These are phyloP conservation scores for Botrytis squamosa DNA, from an alignment of 2,329 filamentous ascomycete genomes.

Conservation along the genomic window DNA sequence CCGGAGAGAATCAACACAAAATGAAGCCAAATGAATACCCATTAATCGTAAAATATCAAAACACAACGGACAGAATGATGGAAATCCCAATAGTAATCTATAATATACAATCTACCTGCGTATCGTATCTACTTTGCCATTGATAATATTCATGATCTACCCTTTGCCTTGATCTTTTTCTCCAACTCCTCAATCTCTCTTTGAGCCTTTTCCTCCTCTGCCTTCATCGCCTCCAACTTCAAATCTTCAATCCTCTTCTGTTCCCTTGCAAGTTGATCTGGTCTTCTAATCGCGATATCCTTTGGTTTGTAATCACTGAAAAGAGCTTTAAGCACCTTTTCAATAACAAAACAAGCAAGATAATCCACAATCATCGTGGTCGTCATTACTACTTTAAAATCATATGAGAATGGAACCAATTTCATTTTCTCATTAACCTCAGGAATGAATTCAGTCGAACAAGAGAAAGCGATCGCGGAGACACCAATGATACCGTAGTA, in stretches of 20 bases:
- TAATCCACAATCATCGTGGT: constrained; percentile 85
- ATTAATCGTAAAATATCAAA: neutral
- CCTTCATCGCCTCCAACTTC: constrained; percentile 47
- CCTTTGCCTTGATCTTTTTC: constrained; percentile 49
- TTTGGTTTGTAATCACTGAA: constrained; percentile 93
- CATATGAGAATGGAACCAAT: constrained; percentile 81
- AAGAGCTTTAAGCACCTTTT: constrained; percentile 76
- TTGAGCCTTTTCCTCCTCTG: constrained; percentile 53
- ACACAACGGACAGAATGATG: neutral
- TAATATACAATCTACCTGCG: constrained; percentile 13
- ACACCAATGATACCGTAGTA: constrained; percentile 94
- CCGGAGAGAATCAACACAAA: neutral
- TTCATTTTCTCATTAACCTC: constrained; percentile 93
- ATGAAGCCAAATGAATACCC: neutral
- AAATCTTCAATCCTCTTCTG: constrained; percentile 63
- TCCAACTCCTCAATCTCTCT: constrained; percentile 57
- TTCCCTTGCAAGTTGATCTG: constrained; percentile 83
- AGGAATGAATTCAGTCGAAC: constrained; percentile 91
- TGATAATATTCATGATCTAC: neutral
- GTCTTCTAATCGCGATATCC: constrained; percentile 83
- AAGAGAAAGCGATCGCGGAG: constrained; percentile 85
- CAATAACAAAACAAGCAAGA: constrained; percentile 79
- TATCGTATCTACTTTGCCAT: neutral
- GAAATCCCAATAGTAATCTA: neutral
- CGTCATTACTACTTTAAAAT: constrained; percentile 89